These are phyloP conservation scores for Candida insectorum DNA, from an alignment of 805 yeast genomes.

Conservation along the genomic window DNA sequence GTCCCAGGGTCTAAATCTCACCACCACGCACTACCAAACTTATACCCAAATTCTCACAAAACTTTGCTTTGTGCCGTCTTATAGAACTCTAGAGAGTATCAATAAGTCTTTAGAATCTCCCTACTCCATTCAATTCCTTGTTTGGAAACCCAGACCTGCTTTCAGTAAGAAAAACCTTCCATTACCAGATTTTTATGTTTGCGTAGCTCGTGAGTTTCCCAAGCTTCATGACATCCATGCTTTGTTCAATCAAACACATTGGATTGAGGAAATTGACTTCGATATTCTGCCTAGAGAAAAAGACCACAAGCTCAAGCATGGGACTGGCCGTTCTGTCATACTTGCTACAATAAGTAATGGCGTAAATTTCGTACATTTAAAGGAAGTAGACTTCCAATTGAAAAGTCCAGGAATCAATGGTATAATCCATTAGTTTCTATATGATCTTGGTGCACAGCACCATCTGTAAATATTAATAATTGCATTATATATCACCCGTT, in stretches of 20 bases:
- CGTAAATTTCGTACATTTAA: constrained; percentile 57
- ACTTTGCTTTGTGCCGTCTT: constrained; percentile 3
- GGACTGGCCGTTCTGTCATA: constrained; percentile 48
- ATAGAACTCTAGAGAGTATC: constrained; percentile 3
- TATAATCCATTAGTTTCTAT: constrained; percentile 1
- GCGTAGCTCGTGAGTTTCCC: constrained; percentile 53
- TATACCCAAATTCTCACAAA: constrained; percentile 4
- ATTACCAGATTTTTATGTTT: constrained; percentile 70
- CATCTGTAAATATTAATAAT: too few species aligned
- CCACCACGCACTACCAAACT: constrained; percentile 6
- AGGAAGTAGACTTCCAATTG: constrained; percentile 48
- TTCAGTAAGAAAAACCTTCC: constrained; percentile 73
- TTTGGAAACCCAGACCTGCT: constrained; percentile 78
- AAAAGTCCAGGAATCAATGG: constrained; percentile 1
- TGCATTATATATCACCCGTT: too few species aligned
- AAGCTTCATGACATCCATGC: constrained; percentile 36
- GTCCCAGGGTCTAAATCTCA: constrained; percentile 6
- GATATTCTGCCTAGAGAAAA: constrained; percentile 18
- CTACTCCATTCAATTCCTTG: constrained; percentile 50
- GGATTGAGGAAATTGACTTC: constrained; percentile 1
- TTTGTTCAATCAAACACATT: constrained; percentile 19
- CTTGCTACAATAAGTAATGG: constrained; percentile 78
- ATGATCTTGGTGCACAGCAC: constrained; percentile 9
- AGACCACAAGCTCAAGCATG: constrained; percentile 48
- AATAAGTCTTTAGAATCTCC: background rate